phyloP scores from a whole-genome alignment of 208 protist species.

The Perkinsela sp. region DNA sequence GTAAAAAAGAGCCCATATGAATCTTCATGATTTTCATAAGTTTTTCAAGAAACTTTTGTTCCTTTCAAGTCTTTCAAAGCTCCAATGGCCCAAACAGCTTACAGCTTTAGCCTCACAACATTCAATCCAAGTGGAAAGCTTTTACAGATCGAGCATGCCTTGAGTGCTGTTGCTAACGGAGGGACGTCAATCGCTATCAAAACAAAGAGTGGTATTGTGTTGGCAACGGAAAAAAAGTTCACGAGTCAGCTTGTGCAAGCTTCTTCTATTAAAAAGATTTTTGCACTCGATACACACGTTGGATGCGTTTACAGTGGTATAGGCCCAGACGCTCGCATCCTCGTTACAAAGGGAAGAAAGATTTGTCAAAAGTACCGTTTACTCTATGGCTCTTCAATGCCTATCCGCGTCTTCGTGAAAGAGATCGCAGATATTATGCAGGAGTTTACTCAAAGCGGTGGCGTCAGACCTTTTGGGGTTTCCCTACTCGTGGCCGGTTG shows the following conservation, averaged over 20 bases:
- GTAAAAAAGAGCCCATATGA: not conserved
- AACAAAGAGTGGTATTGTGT: constrained; percentile 89
- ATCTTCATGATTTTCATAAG: no score
- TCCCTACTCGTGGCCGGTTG: constrained; percentile 94
- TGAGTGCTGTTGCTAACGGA: constrained; percentile 76
- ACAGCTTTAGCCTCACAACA: constrained; percentile 91
- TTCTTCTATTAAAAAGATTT: constrained; percentile 75
- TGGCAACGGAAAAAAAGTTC: constrained; percentile 96
- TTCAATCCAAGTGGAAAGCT: constrained; percentile 98
- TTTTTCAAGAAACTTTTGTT: no score
- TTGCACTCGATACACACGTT: constrained; percentile 65
- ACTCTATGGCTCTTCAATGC: constrained; percentile 79
- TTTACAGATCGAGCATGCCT: constrained; percentile 99
- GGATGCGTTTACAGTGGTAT: constrained; percentile 94
- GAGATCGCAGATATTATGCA: constrained; percentile 91
- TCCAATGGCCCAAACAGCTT: not conserved
- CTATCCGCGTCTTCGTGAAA: constrained; percentile 75
- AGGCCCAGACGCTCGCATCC: constrained; percentile 86
- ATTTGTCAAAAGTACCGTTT: constrained; percentile 72
- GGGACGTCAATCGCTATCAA: constrained; percentile 71
- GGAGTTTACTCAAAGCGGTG: constrained; percentile 94
- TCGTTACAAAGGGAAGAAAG: constrained; percentile 81
- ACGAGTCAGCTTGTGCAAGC: constrained; percentile 77
- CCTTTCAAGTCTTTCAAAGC: no score
- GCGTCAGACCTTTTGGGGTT: constrained; percentile 97